phyloP scores from a whole-genome alignment of 768 basidiomycete genomes.

The Amyloporia xantha region DNA sequence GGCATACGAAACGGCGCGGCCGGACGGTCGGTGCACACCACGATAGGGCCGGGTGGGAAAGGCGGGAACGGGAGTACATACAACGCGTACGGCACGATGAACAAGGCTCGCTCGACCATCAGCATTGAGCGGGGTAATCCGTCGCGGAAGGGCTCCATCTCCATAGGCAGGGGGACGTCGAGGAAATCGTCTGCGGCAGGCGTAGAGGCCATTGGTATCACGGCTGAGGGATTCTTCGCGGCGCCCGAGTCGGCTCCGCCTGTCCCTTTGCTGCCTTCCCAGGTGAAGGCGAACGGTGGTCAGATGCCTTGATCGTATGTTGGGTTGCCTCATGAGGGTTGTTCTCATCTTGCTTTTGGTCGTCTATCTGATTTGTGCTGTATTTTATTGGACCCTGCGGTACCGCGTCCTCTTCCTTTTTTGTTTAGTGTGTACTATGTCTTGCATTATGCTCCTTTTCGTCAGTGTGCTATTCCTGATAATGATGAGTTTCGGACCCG shows the following conservation, averaged over 20 bases:
- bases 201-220: constrained; percentile 71
- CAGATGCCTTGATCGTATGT: constrained; percentile 80
- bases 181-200: constrained; percentile 63
- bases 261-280: constrained; percentile 20
- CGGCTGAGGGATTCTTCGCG: constrained; percentile 72
- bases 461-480: no score
- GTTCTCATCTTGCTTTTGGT: no score
- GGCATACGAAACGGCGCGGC: background rate
- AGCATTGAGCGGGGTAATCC: constrained; percentile 48
- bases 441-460: no score
- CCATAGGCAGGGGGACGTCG: constrained; percentile 55
- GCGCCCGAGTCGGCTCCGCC: constrained; percentile 37
- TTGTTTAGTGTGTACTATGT: no score
- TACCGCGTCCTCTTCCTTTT: no score
- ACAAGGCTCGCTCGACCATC: constrained; percentile 49
- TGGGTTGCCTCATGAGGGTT: no score
- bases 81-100: constrained; percentile 30
- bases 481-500: no score
- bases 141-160: constrained; percentile 49
- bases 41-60: constrained; percentile 25
- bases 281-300: constrained; percentile 7
- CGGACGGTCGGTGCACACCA: constrained; percentile 17
- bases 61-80: constrained; percentile 21
- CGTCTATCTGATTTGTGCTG: constrained; percentile 45
- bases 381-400: background rate